Evolutionary conservation across 2,329 filamentous ascomycete species (phyloP).

Genomic region (Boeremia exigua): DNA sequence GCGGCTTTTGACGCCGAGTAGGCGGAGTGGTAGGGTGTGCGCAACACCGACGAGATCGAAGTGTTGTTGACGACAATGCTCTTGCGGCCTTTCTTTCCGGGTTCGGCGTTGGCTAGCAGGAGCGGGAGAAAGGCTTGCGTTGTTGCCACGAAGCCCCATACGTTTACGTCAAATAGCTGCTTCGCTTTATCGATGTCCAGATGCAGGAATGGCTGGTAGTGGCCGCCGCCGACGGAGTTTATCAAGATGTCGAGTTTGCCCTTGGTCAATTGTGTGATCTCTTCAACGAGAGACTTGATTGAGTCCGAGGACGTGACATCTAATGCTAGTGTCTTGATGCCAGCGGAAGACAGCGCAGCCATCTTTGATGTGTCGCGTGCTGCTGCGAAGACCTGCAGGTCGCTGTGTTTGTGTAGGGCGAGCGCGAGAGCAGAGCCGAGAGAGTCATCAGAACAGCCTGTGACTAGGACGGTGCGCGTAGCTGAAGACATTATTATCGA

Average conservation of each 20-base stretch:
- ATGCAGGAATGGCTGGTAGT: conserved; percentile 43
- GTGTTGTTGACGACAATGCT: conserved; percentile 17
- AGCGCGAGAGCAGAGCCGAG: conserved; percentile 52
- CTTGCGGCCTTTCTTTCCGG: conserved; percentile 7
- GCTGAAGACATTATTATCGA: not conserved
- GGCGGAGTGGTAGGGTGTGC: conserved; percentile 17
- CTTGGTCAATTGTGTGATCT: conserved; percentile 13
- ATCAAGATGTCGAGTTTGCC: conserved; percentile 33
- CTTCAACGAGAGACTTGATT: conserved; percentile 12
- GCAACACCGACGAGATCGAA: conserved; percentile 11
- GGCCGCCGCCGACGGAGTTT: conserved; percentile 52
- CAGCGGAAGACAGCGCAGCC: not conserved
- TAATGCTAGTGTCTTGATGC: conserved; percentile 9
- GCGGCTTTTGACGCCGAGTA: conserved; percentile 50
- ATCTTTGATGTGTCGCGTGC: conserved; percentile 45
- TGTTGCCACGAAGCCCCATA: conserved; percentile 48
- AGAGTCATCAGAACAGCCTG: conserved; percentile 43
- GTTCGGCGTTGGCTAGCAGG: conserved; percentile 8
- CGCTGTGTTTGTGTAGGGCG: conserved; percentile 45
- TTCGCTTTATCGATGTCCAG: conserved; percentile 15
- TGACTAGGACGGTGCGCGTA: conserved; percentile 26
- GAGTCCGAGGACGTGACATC: conserved; percentile 17
- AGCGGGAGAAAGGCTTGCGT: conserved; percentile 48
- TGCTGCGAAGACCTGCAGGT: conserved; percentile 51
- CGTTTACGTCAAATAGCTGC: conserved; percentile 43